A percentile compares a stretch with the other conserved stretches of the same genome.
phyloP scores from a whole-genome alignment of 176 grass and related monocot genomes.

The Ananas comosus region DNA sequence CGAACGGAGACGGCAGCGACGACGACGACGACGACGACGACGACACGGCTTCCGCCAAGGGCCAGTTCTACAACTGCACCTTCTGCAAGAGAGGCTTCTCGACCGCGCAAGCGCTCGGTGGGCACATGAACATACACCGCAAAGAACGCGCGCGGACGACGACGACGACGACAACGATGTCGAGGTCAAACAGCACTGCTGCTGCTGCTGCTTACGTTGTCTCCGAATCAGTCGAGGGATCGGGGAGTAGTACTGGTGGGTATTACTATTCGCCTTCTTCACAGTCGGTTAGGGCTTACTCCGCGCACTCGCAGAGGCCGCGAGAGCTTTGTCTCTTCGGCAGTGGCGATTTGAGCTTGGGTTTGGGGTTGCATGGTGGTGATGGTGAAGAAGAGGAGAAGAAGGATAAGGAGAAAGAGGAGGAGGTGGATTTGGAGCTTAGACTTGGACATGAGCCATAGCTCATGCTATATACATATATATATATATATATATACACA shows the following conservation, averaged over 20 bases:
- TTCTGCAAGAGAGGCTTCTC: slow-evolving; percentile 85
- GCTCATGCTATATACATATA: neutral
- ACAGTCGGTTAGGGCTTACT: neutral
- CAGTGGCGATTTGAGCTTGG: neutral
- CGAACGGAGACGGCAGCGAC: neutral
- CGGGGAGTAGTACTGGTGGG: neutral
- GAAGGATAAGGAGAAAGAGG: slow-evolving; percentile 24
- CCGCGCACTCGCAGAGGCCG: slow-evolving; percentile 8
- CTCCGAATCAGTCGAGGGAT: neutral
- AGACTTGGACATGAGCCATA: slow-evolving; percentile 48
- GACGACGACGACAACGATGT: neutral
- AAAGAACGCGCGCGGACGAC: slow-evolving; percentile 26
- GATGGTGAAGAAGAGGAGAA: slow-evolving; percentile 1
- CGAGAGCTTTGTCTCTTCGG: slow-evolving; percentile 55
- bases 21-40: slow-evolving; percentile 6
- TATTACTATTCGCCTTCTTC: neutral
- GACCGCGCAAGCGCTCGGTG: slow-evolving; percentile 74
- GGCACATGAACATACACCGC: slow-evolving; percentile 89
- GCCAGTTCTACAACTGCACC: slow-evolving; percentile 66
- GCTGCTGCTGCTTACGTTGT: neutral
- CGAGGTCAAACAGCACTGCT: neutral
- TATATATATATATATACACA: neutral
- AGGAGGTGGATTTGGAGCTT: slow-evolving; percentile 59
- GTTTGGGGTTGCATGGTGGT: neutral
- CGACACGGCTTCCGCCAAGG: neutral